These are phyloP conservation scores for Trypanosoma cruzi DNA, from an alignment of 208 protist genomes.

Conservation along the genomic window DNA sequence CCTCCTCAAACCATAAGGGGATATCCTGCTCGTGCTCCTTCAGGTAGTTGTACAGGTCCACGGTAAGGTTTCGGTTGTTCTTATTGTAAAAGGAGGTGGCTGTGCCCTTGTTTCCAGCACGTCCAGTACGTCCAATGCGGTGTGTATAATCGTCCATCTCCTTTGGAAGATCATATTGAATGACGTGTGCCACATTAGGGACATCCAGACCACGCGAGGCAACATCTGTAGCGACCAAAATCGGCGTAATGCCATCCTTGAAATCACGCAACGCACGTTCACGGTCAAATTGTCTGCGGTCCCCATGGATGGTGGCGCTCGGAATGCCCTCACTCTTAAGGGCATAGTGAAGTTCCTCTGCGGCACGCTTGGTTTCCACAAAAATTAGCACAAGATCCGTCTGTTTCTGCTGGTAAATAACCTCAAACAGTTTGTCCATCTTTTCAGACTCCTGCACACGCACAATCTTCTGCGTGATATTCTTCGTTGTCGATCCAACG, in stretches of 20 bases:
- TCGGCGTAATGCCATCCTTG: conserved; percentile 76
- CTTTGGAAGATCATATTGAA: conserved; percentile 97
- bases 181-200: conserved; percentile 96
- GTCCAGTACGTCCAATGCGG: conserved; percentile 99
- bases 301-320: conserved; percentile 94
- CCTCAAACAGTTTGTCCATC: conserved; percentile 74
- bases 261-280: conserved; percentile 91
- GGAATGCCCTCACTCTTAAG: conserved; percentile 90
- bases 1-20: conserved; percentile 78
- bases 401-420: conserved; percentile 74
- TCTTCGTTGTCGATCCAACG: conserved; percentile 97
- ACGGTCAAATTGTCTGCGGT: conserved; percentile 90
- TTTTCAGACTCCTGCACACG: conserved; percentile 65
- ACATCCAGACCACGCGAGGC: conserved; percentile 98
- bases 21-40: conserved; percentile 87
- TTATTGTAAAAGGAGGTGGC: conserved; percentile 95
- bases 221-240: conserved; percentile 98
- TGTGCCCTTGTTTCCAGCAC: conserved; percentile 96
- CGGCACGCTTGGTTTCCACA: conserved; percentile 98
- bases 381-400: conserved; percentile 95
- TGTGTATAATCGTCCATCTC: conserved; percentile 99
- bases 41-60: conserved; percentile 84
- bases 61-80: conserved; percentile 54
- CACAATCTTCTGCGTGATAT: conserved; percentile 95
- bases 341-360: conserved; percentile 86